Base-by-base conservation (phyloP, 2,329 filamentous ascomycete genomes). In the Botrytis byssoidea region DNA sequence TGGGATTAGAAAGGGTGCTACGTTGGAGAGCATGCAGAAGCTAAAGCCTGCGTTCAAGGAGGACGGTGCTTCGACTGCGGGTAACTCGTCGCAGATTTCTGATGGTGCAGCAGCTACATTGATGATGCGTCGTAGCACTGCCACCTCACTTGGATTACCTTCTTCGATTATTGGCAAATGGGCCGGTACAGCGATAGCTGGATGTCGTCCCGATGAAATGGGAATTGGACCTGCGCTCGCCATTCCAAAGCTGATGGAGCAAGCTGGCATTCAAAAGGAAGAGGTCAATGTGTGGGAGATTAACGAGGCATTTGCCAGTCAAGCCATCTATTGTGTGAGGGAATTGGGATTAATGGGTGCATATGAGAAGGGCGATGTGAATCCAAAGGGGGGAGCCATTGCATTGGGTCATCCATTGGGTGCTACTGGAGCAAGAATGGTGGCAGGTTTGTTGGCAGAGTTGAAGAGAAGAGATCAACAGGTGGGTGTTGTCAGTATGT, bases 361-460 rank as follows among this genome's bases (percentile, higher is more conserved):
- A 77, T 90, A 86, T 84, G 87, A 91, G 78, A 83, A 88, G 72
- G 89, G 88, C 12, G 91, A 88, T 83, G 92, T 98, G 29, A 98
- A 98, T 83, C 94, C 94, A 0, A 94, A 97, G 79, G 95, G 95
- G 75, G 95, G 95, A 46, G 95, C 95, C 3, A 97, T 98, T 82
- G 95, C 95, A n/a, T 84, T 98, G 37, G 95, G 95, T 1, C 95
- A 98, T 82, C 95, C 95, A 9, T 87, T 98, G 1, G 95, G 95
- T 65, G 95, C 94, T 46, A 98, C 95, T 8, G 94, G 93, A 48
- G 93, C 92, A 44, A 86, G 95, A 77, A 92, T 97, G 87, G 83
- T 94, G 78, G 69, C 82, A 95, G 77, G 78, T 87, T 78, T 88
- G 85, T 81, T 97, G 84, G 81, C 88, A 83, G 86, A 92, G 85